A percentile compares a stretch with the other conserved stretches of the same genome.
Conservation (phyloP, 768 basidiomycete genomes). For the Leucocoprinus leucothites region DNA sequence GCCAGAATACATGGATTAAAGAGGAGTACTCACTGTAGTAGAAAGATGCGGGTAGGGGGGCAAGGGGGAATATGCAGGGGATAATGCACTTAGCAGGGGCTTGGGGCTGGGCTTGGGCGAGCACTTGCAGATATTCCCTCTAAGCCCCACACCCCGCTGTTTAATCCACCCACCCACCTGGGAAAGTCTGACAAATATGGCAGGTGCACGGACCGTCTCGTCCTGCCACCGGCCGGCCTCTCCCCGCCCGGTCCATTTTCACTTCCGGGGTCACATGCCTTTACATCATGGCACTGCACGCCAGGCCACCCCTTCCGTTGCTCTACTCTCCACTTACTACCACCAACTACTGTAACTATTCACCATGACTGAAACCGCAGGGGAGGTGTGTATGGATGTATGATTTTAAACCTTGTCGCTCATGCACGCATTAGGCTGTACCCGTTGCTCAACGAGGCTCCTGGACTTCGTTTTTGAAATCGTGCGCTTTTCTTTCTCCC, state of each 20-base stretch:
- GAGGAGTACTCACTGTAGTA: neutral
- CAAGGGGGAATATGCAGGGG: neutral
- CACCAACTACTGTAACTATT: no score
- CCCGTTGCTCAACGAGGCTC: constrained; percentile 80
- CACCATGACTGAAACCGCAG: constrained; percentile 23
- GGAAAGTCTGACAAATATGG: constrained; percentile 5
- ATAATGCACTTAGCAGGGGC: constrained; percentile 9
- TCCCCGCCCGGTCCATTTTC: neutral
- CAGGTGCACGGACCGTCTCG: constrained; percentile 10
- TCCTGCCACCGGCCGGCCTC: neutral
- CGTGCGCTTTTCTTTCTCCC: constrained; percentile 44
- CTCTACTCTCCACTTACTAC: neutral
- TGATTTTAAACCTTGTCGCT: no score
- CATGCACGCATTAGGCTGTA: constrained; percentile 49
- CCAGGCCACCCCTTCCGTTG: neutral
- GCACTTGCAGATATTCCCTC: constrained; percentile 12
- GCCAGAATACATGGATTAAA: constrained; percentile 4
- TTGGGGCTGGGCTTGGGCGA: constrained; percentile 9
- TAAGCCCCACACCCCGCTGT: constrained; percentile 6
- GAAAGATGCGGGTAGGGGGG: neutral
- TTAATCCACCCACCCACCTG: constrained; percentile 11
- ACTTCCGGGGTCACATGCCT: neutral
- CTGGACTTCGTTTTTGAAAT: constrained; percentile 91
- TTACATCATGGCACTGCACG: constrained; percentile 9
- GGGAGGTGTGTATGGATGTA: constrained; percentile 25